Percentiles rank a stretch among this genome's conserved stretches.
phyloP scores from a whole-genome alignment of 768 basidiomycete species.

The Naganishia kalamii region DNA sequence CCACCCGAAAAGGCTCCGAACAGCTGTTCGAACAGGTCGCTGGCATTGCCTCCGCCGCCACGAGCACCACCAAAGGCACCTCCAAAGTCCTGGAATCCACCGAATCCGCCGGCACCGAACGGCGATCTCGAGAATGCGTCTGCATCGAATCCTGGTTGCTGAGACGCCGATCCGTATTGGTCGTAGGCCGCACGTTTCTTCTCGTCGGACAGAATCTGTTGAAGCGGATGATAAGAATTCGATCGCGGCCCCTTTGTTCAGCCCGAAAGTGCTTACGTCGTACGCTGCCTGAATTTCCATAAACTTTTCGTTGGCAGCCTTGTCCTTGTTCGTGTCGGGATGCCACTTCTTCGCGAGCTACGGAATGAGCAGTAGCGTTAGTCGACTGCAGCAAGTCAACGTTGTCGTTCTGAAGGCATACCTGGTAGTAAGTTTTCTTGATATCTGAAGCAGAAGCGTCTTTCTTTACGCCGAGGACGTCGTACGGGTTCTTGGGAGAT shows the following conservation, averaged over 20 bases:
- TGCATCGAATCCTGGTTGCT: slow-evolving; percentile 89
- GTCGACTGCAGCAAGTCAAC: background rate
- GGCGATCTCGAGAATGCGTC: slow-evolving; percentile 62
- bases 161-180: slow-evolving; percentile 83
- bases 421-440: slow-evolving; percentile 95
- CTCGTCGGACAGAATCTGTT: slow-evolving; percentile 83
- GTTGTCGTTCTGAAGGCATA: slow-evolving; percentile 49
- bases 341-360: slow-evolving; percentile 90
- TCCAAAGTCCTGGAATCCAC: slow-evolving; percentile 68
- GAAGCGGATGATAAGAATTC: slow-evolving; percentile 18
- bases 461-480: slow-evolving; percentile 77
- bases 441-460: slow-evolving; percentile 81
- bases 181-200: slow-evolving; percentile 87
- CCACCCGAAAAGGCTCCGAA: slow-evolving; percentile 59
- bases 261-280: slow-evolving; percentile 59
- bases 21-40: slow-evolving; percentile 75
- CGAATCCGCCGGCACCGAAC: slow-evolving; percentile 60
- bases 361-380: slow-evolving; percentile 50
- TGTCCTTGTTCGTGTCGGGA: slow-evolving; percentile 93
- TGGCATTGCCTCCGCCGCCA: slow-evolving; percentile 38
- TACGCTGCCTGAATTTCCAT: slow-evolving; percentile 95
- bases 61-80: slow-evolving; percentile 44
- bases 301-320: slow-evolving; percentile 82
- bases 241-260: background rate
- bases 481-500: slow-evolving; percentile 69